Base-by-base conservation (phyloP, 1,284 basidiomycete genomes). In the Austroboletus novae-zelandiae region DNA sequence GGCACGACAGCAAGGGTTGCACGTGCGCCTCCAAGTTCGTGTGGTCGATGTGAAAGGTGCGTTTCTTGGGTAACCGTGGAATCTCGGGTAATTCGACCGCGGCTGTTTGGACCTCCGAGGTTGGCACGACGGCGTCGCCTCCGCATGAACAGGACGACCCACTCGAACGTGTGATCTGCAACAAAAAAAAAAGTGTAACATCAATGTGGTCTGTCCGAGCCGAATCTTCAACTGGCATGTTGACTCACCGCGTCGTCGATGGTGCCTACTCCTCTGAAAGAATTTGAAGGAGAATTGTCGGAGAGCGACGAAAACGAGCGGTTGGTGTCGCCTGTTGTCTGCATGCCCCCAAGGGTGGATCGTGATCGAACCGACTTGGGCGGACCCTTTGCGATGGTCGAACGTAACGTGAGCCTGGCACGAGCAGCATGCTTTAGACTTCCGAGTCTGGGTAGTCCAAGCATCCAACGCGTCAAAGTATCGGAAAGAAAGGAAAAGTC, bases 11-110 rank as follows among this genome's bases (percentile, higher is more conserved):
- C 2, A 76, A 59, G 1, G 68, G 66, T 18, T 34, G 40, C 17
- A 74, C 56, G 43, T 63, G 71, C 9, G 47, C 56, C 39, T 59
- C 57, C 11, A 74, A 60, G 36, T 75, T 70, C 11, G 57, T 58
- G 7, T 61, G 59, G 30, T 46, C 43, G 47, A 72, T 51, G 36
- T 72, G 69, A 43, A 62, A 61, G 1, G 59, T 57, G 27, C 61
- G 59, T 34, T 52, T 66, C 45, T 23, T 61, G 40, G 69, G 67
- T 51, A 61, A 53, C n/a, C 45, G 61, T n/a, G 64, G 58, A 32
- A 62, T 45, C 15, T 56, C 49, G 27, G 69, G 71, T 37, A 70
- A 40, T 18, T 47, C 50, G n/a, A 31, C 23, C 9, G n/a, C 41
- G 13, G n/a, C 11, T 11, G 48, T 50, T 29, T 67, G 62, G 17